These are phyloP conservation scores for Uronychia binucleata DNA, from an alignment of 73 alveolate genomes.

Conservation along the genomic window DNA sequence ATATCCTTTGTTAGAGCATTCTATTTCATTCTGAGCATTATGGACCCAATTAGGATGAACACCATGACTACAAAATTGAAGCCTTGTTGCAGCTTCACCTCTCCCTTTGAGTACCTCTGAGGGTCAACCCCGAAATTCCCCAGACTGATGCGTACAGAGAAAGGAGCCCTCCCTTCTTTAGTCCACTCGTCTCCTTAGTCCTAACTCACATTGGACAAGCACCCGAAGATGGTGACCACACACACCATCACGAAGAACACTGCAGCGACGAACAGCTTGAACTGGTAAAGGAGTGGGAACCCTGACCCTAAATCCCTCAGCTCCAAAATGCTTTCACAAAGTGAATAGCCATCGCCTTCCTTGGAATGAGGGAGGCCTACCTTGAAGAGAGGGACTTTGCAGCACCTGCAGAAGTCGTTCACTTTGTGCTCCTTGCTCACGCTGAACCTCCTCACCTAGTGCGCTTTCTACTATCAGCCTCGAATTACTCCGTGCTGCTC, in stretches of 20 bases:
- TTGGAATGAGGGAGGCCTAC: neutral
- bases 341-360: too few relatives aligned
- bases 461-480: neutral
- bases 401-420: neutral
- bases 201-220: neutral
- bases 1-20: neutral
- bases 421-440: neutral
- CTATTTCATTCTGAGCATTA: conserved; percentile 15
- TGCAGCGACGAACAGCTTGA: neutral
- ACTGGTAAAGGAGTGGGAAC: conserved; percentile 19
- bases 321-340: too few relatives aligned
- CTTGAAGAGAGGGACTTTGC: neutral
- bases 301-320: conserved; percentile 38
- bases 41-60: conserved; percentile 3
- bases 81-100: neutral
- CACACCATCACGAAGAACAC: conserved; percentile 4
- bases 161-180: neutral
- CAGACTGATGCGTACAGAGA: conserved; percentile 1
- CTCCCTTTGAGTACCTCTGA: neutral
- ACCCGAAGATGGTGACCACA: neutral
- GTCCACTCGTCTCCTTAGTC: conserved; percentile 21
- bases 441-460: neutral
- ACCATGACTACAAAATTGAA: conserved; percentile 8
- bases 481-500: conserved; percentile 10
- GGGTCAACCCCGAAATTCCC: conserved; percentile 23